Percentiles rank a stretch among this genome's conserved stretches.
phyloP scores from a whole-genome alignment of 108 stramenopile species.

The Cyclotella distinguenda region DNA sequence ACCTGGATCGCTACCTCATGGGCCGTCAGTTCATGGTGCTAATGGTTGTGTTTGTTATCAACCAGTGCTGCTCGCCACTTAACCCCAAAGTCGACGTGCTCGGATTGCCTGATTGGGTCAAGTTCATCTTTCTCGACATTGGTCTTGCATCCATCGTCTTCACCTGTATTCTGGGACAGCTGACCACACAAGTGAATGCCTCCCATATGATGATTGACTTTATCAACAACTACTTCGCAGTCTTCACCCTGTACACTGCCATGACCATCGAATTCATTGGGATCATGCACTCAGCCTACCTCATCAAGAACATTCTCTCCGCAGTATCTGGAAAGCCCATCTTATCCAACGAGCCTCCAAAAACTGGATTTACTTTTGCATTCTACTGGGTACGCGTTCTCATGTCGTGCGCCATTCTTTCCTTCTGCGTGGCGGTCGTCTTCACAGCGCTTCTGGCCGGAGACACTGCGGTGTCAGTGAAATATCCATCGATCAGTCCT shows the following conservation, averaged over 20 bases:
- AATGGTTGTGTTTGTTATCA: constrained; percentile 70
- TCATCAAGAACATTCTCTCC: constrained; percentile 54
- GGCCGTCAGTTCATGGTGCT: constrained; percentile 91
- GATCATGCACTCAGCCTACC: constrained; percentile 67
- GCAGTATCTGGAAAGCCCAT: constrained; percentile 61
- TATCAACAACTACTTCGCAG: constrained; percentile 80
- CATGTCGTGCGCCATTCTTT: constrained; percentile 63
- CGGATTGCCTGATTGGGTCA: constrained; percentile 57
- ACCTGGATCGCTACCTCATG: constrained; percentile 82
- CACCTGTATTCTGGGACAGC: constrained; percentile 74
- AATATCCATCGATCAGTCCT: constrained; percentile 26
- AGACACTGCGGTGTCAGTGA: constrained; percentile 61
- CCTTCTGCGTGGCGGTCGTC: constrained; percentile 68
- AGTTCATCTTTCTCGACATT: constrained; percentile 66
- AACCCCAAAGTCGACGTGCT: constrained; percentile 52
- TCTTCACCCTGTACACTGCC: constrained; percentile 63
- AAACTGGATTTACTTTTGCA: constrained; percentile 30
- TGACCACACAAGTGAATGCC: constrained; percentile 80
- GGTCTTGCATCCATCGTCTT: constrained; percentile 80
- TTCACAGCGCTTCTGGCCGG: constrained; percentile 65
- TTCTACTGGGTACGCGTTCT: constrained; percentile 75
- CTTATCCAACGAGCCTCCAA: constrained; percentile 66
- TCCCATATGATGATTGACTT: constrained; percentile 82
- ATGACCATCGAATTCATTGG: constrained; percentile 62
- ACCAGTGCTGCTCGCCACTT: constrained; percentile 64